Percentiles rank a stretch among this genome's conserved stretches.
Conservation (phyloP, 192 early-diverging fungal genomes). For the Coemansia sp. region DNA sequence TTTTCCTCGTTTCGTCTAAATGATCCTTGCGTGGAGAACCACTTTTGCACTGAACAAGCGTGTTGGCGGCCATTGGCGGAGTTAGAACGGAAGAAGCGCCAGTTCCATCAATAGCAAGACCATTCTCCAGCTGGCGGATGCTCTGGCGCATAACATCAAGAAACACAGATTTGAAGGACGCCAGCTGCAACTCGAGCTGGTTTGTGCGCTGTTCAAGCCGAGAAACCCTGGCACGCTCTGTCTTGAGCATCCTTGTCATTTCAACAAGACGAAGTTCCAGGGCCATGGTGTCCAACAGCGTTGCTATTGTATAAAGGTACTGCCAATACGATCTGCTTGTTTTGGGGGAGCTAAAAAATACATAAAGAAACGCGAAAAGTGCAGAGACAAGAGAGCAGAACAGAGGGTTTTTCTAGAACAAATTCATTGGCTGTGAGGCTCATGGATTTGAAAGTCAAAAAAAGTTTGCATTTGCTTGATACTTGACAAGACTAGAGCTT, state of each 20-base stretch:
- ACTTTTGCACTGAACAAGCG: background rate
- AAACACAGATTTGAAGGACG: background rate
- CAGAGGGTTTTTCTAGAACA: too few relatives aligned
- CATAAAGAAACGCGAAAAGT: too few relatives aligned
- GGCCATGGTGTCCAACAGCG: too few relatives aligned
- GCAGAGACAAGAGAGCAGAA: too few relatives aligned
- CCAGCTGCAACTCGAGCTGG: background rate
- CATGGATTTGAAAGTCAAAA: too few relatives aligned
- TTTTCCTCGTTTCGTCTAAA: background rate
- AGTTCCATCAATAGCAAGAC: background rate
- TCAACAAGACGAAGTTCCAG: conserved; percentile 1
- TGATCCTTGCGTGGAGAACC: background rate
- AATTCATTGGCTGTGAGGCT: too few relatives aligned
- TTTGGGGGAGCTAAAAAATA: too few relatives aligned
- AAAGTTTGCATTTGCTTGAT: too few relatives aligned
- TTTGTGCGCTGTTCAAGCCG: background rate
- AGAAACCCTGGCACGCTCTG: background rate
- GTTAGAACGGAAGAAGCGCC: background rate
- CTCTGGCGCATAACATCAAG: background rate
- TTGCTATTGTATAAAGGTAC: too few relatives aligned
- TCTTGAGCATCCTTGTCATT: background rate
- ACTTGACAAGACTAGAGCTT: too few relatives aligned
- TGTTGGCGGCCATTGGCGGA: background rate
- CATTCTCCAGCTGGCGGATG: background rate
- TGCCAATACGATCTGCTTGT: too few relatives aligned